Percentiles rank a stretch among this genome's conserved stretches.
Conservation (phyloP, 129 eudicot species). For the Arctium minus region DNA sequence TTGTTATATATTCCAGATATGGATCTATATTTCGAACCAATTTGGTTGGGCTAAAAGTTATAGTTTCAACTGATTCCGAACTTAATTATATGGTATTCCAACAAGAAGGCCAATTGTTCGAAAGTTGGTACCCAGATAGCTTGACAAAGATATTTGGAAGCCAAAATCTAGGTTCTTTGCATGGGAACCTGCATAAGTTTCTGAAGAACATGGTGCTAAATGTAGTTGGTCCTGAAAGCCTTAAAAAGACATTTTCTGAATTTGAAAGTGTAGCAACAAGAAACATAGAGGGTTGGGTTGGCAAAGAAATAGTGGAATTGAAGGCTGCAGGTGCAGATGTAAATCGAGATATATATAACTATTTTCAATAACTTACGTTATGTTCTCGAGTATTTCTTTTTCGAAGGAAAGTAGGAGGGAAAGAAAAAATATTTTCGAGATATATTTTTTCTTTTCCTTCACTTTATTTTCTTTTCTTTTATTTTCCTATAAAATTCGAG, state of each 20-base stretch:
- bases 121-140: slow-evolving; percentile 79
- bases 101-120: slow-evolving; percentile 60
- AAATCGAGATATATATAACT: slow-evolving; percentile 3
- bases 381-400: too few relatives aligned
- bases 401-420: too few relatives aligned
- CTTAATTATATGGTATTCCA: slow-evolving; percentile 61
- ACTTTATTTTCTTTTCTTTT: too few relatives aligned
- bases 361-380: too few relatives aligned
- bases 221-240: slow-evolving; percentile 67
- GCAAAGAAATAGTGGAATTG: slow-evolving; percentile 39
- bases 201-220: slow-evolving; percentile 73
- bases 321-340: slow-evolving; percentile 66
- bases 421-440: too few relatives aligned
- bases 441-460: too few relatives aligned
- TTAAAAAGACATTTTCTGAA: slow-evolving; percentile 64
- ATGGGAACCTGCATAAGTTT: slow-evolving; percentile 77
- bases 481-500: too few relatives aligned
- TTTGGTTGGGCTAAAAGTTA: slow-evolving; percentile 61
- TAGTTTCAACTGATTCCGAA: slow-evolving; percentile 70
- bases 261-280: slow-evolving; percentile 43
- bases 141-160: slow-evolving; percentile 62
- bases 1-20: slow-evolving; percentile 36
- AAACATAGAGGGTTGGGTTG: slow-evolving; percentile 48
- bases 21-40: slow-evolving; percentile 74
- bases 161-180: slow-evolving; percentile 69